Conservation (phyloP, 2,329 filamentous ascomycete species). For the Hyphodiscus sp. region DNA sequence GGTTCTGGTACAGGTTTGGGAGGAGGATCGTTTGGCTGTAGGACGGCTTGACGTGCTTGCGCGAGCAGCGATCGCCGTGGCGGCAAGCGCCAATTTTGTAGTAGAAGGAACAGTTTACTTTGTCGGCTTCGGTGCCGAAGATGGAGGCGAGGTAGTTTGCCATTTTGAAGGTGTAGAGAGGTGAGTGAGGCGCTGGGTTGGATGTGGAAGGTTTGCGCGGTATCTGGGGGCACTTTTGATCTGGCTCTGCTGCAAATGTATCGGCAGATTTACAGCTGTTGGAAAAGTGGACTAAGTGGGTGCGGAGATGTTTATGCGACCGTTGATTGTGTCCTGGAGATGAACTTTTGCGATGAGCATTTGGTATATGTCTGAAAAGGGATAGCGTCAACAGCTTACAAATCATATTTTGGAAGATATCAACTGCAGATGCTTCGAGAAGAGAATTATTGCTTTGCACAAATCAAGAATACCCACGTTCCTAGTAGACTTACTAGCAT, state of each 20-base stretch:
- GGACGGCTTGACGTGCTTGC: constrained; percentile 98
- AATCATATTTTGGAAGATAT: background rate
- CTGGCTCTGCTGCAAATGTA: background rate
- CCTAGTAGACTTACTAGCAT: too few species aligned
- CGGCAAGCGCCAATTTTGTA: constrained; percentile 99
- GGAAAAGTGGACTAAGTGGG: background rate
- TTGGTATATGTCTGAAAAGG: background rate
- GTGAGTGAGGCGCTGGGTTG: background rate
- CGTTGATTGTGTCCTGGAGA: background rate
- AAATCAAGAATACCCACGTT: background rate
- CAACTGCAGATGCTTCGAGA: constrained; percentile 1
- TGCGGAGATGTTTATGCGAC: background rate
- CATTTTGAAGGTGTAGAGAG: constrained; percentile 46
- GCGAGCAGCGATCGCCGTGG: constrained; percentile 94
- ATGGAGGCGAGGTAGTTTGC: constrained; percentile 98
- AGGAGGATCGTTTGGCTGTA: constrained; percentile 97
- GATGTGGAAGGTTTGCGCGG: background rate
- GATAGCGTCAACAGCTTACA: background rate
- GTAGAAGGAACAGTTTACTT: constrained; percentile 99
- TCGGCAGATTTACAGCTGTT: background rate
- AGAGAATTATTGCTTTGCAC: background rate
- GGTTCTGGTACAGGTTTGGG: constrained; percentile 98
- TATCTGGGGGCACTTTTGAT: background rate
- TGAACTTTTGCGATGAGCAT: background rate
- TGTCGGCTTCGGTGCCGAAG: constrained; percentile 99